phyloP scores from a whole-genome alignment of 2,329 filamentous ascomycete species.

The Cercospora berteroae region DNA sequence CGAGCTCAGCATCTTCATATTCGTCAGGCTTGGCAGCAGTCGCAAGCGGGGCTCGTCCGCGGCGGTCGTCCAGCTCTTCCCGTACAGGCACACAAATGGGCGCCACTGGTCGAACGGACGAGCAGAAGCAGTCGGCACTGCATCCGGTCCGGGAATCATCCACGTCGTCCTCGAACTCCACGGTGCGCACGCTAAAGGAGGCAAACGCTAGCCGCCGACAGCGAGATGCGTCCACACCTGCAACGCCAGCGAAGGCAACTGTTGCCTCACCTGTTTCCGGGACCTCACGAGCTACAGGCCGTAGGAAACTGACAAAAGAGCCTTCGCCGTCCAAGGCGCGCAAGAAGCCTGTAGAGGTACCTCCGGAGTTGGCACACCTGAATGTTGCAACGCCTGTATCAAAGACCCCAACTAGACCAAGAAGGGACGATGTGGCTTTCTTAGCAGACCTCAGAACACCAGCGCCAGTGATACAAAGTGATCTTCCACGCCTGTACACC shows the following conservation, averaged over 20 bases:
- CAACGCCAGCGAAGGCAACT: not conserved
- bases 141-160: slow-evolving; percentile 67
- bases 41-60: slow-evolving; percentile 46
- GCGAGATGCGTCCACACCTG: not conserved
- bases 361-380: slow-evolving; percentile 53
- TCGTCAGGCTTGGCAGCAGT: slow-evolving; percentile 57
- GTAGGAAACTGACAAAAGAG: slow-evolving; percentile 19
- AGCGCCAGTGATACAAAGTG: slow-evolving; percentile 57
- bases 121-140: slow-evolving; percentile 54
- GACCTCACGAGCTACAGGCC: slow-evolving; percentile 4
- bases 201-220: not conserved
- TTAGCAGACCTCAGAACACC: slow-evolving; percentile 47
- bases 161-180: slow-evolving; percentile 64
- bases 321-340: slow-evolving; percentile 2
- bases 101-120: slow-evolving; percentile 53
- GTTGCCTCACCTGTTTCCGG: not conserved
- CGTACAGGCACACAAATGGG: slow-evolving; percentile 61
- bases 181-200: slow-evolving; percentile 31
- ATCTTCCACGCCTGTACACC: slow-evolving; percentile 50
- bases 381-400: slow-evolving; percentile 57
- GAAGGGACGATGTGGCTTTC: slow-evolving; percentile 47
- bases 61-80: slow-evolving; percentile 54
- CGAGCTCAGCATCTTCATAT: slow-evolving; percentile 73
- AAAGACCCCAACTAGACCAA: slow-evolving; percentile 43
- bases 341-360: slow-evolving; percentile 23